These are phyloP conservation scores for Monosiga brevicollis DNA, from an alignment of 78 protist genomes.

Conservation along the genomic window DNA sequence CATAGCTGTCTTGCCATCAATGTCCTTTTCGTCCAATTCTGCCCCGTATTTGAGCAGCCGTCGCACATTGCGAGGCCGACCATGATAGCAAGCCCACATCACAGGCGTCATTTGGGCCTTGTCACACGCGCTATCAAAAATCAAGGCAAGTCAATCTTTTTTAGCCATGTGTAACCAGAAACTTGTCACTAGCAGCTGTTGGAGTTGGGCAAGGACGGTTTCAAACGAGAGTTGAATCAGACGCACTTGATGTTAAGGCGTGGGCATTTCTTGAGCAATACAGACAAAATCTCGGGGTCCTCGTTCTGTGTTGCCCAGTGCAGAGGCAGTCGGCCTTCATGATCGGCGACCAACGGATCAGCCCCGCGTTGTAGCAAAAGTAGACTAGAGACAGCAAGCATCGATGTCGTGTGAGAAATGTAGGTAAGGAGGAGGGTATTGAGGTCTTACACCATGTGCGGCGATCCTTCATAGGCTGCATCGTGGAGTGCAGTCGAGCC, in stretches of 20 bases:
- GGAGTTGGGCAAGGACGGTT: too few relatives aligned
- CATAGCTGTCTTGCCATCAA: neutral
- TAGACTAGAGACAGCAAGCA: neutral
- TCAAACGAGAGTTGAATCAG: too few relatives aligned
- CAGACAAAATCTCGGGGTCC: neutral
- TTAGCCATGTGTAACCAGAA: too few relatives aligned
- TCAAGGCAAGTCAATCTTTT: too few relatives aligned
- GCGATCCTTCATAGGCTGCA: neutral
- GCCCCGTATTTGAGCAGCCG: neutral
- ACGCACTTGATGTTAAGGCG: neutral
- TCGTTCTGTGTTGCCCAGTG: neutral
- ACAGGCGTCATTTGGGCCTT: neutral
- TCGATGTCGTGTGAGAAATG: neutral
- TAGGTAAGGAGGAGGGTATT: neutral
- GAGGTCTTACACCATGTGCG: neutral
- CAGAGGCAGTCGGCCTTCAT: neutral
- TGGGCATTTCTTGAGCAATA: neutral
- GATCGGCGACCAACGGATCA: neutral
- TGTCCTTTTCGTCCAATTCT: neutral
- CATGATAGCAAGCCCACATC: neutral
- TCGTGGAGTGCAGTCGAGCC: neutral
- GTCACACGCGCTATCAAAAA: too few relatives aligned
- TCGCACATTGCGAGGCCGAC: neutral
- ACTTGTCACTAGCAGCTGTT: too few relatives aligned
- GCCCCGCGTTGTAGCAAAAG: neutral